Evolutionary conservation across 1,284 basidiomycete genomes (phyloP).

Genomic region (Fomitopsis schrenkii): DNA sequence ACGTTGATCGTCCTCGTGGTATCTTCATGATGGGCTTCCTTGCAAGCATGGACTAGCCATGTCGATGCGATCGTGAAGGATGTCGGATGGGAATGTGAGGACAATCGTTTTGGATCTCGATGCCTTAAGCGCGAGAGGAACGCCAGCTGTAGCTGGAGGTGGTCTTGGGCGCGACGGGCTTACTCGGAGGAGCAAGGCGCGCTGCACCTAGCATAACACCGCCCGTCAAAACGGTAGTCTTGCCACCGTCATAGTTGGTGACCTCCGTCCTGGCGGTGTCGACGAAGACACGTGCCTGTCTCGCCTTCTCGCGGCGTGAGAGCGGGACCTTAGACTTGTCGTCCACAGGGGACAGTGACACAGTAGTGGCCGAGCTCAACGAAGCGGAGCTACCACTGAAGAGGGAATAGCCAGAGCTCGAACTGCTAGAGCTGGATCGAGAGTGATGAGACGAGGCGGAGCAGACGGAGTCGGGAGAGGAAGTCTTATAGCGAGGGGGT

Average conservation of each 20-base stretch:
- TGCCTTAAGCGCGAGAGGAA: conserved; percentile 29
- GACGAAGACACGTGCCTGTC: conserved; percentile 64
- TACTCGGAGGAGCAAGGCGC: conserved; percentile 30
- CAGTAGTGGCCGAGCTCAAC: conserved; percentile 36
- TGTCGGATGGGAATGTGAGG: conserved; percentile 15
- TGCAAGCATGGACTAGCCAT: conserved; percentile 21
- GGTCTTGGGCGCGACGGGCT: conserved; percentile 23
- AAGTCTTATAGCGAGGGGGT: conserved; percentile 35
- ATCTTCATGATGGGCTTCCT: conserved; percentile 22
- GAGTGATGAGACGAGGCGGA: conserved; percentile 61
- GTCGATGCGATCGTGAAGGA: conserved; percentile 25
- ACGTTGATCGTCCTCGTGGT: conserved; percentile 20
- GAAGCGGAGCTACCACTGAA: conserved; percentile 33
- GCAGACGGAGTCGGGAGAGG: conserved; percentile 47
- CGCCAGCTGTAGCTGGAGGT: conserved; percentile 46
- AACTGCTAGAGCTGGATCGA: conserved; percentile 72
- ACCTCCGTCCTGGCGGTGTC: conserved; percentile 71
- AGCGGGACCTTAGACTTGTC: conserved; percentile 38
- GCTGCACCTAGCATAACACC: conserved; percentile 75
- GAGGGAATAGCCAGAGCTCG: conserved; percentile 61
- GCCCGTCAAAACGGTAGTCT: conserved; percentile 79
- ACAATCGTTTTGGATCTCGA: conserved; percentile 5
- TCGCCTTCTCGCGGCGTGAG: conserved; percentile 62
- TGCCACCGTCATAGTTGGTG: conserved; percentile 79
- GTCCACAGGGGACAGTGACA: conserved; percentile 28